phyloP scores from a whole-genome alignment of 768 basidiomycete genomes.

The Fomitopsis serialis region DNA sequence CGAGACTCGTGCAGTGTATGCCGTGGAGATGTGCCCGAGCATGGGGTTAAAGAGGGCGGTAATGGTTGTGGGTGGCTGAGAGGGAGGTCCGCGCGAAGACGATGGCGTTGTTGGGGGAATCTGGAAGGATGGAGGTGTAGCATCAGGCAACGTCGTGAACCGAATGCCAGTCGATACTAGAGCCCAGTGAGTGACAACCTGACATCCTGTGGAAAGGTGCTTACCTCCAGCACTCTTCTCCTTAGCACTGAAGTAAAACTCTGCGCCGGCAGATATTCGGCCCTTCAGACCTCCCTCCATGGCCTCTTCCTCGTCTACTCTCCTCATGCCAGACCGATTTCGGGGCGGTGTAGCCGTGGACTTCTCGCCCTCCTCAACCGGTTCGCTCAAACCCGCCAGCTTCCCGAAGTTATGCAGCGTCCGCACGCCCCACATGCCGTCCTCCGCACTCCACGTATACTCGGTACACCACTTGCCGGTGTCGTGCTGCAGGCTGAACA shows the following conservation, averaged over 20 bases:
- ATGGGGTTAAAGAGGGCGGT: slow-evolving; percentile 95
- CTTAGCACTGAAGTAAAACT: slow-evolving; percentile 89
- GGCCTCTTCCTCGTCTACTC: slow-evolving; percentile 94
- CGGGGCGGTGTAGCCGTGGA: slow-evolving; percentile 21
- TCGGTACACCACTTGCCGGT: slow-evolving; percentile 90
- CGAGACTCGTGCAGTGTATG: slow-evolving; percentile 86
- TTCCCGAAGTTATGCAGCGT: slow-evolving; percentile 91
- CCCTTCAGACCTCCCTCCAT: slow-evolving; percentile 90
- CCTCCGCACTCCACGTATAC: slow-evolving; percentile 91
- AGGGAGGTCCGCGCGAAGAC: slow-evolving; percentile 25
- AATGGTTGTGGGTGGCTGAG: slow-evolving; percentile 90
- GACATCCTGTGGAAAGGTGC: slow-evolving; percentile 19
- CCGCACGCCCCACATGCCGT: slow-evolving; percentile 87
- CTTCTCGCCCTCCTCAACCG: slow-evolving; percentile 28
- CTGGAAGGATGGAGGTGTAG: slow-evolving; percentile 61
- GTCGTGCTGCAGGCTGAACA: slow-evolving; percentile 89
- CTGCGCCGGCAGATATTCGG: slow-evolving; percentile 86
- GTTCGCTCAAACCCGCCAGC: slow-evolving; percentile 35
- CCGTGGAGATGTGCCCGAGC: slow-evolving; percentile 88
- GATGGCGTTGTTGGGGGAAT: slow-evolving; percentile 34
- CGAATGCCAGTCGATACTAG: slow-evolving; percentile 88
- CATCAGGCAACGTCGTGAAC: slow-evolving; percentile 86
- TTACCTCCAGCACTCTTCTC: slow-evolving; percentile 89
- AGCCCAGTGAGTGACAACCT: background rate
- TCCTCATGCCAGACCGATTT: slow-evolving; percentile 40